Evolutionary conservation across 2,329 filamentous ascomycete species (phyloP).

Genomic region (Microsporum canis): DNA sequence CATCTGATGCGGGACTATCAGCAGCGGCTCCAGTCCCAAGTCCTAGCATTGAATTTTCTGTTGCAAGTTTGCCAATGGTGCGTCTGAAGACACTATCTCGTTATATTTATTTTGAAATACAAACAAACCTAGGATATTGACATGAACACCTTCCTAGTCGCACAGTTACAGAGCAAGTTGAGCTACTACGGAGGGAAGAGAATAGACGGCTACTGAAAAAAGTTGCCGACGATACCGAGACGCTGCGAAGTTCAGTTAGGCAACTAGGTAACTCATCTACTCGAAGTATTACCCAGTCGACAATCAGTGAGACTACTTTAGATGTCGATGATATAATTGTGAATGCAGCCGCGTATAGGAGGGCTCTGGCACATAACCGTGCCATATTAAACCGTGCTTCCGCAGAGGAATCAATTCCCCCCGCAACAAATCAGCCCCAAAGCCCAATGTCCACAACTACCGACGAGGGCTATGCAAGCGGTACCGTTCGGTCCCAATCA

Average conservation of each 20-base stretch:
- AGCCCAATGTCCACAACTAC: constrained; percentile 8
- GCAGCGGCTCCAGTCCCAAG: constrained; percentile 27
- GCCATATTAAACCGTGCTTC: neutral
- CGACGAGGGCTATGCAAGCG: constrained; percentile 23
- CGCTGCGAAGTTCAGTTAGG: constrained; percentile 23
- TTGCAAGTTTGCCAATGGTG: constrained; percentile 32
- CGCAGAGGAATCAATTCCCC: neutral
- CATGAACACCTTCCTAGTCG: constrained; percentile 17
- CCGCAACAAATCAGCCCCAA: neutral
- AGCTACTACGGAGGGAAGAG: constrained; percentile 24
- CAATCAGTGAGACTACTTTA: constrained; percentile 23
- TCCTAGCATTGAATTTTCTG: constrained; percentile 29
- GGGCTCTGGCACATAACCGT: constrained; percentile 12
- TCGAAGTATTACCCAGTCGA: constrained; percentile 21
- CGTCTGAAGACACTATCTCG: neutral
- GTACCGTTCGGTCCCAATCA: constrained; percentile 9
- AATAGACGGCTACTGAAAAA: constrained; percentile 27
- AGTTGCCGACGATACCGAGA: constrained; percentile 29
- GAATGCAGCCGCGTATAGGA: constrained; percentile 20
- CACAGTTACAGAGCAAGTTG: constrained; percentile 26
- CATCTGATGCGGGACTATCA: constrained; percentile 27
- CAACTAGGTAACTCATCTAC: constrained; percentile 20
- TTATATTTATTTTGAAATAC: neutral
- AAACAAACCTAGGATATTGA: neutral
- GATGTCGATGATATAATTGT: constrained; percentile 25